A percentile compares a stretch with the other conserved stretches of the same genome.
Conservation (phyloP, 2,329 filamentous ascomycete species). For the Nothopassalora personata region DNA sequence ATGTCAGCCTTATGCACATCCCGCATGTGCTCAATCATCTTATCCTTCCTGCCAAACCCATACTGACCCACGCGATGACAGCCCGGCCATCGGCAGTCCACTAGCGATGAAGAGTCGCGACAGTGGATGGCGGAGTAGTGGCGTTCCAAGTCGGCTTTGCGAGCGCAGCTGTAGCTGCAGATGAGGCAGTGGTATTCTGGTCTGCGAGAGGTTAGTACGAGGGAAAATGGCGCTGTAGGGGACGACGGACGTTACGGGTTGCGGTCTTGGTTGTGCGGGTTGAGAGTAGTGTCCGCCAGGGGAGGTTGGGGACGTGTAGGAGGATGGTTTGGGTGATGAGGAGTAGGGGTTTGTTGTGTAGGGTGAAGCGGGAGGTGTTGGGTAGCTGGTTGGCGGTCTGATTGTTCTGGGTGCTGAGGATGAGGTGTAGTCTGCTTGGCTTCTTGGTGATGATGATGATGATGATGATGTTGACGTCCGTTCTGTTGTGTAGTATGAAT, state of each 20-base stretch:
- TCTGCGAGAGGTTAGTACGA: not conserved
- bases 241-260: not conserved
- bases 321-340: not conserved
- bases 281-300: not conserved
- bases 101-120: slow-evolving; percentile 29
- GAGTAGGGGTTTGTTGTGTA: not conserved
- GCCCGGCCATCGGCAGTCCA: slow-evolving; percentile 41
- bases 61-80: slow-evolving; percentile 42
- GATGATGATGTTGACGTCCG: not conserved
- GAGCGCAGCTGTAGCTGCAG: slow-evolving; percentile 35
- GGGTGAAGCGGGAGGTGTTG: not conserved
- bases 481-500: not conserved
- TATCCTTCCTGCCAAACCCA: slow-evolving; percentile 54
- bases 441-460: not conserved
- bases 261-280: not conserved
- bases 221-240: not conserved
- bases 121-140: slow-evolving; percentile 46
- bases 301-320: not conserved
- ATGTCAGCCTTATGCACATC: slow-evolving; percentile 50
- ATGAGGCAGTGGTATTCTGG: slow-evolving; percentile 28
- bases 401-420: not conserved
- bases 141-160: slow-evolving; percentile 46
- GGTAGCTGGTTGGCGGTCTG: not conserved
- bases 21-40: slow-evolving; percentile 53
- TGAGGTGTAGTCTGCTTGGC: not conserved